Evolutionary conservation across 192 early-diverging fungal genomes (phyloP).

Genomic region (Pecoramyces ruminantium): DNA sequence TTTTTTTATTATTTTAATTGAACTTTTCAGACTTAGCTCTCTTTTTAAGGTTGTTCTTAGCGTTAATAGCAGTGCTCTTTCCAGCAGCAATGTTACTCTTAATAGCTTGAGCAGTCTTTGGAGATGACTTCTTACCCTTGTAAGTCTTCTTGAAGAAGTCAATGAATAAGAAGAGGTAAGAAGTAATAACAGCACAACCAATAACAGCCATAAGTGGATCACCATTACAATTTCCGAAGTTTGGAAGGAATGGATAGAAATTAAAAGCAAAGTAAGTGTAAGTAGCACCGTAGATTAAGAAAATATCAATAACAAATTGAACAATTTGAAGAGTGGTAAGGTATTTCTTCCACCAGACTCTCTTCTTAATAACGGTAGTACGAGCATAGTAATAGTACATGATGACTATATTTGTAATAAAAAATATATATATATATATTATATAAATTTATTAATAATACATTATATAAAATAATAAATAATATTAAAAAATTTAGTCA

Average conservation of each 20-base stretch:
- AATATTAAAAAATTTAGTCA: too few relatives aligned
- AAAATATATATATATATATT: too few relatives aligned
- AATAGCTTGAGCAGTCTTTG: not conserved
- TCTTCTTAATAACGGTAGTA: constrained; percentile 22
- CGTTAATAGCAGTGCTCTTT: not conserved
- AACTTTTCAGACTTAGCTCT: not conserved
- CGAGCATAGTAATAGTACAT: constrained; percentile 72
- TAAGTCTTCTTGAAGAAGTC: constrained; percentile 80
- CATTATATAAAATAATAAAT: too few relatives aligned
- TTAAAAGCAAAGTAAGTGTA: constrained; percentile 53
- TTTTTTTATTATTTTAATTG: not conserved
- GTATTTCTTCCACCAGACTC: constrained; percentile 83
- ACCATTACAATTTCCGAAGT: constrained; percentile 39
- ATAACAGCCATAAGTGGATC: constrained; percentile 62
- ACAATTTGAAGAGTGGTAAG: constrained; percentile 77
- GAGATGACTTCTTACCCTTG: constrained; percentile 15
- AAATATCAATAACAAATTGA: constrained; percentile 82
- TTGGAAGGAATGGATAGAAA: not conserved
- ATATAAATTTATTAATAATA: too few relatives aligned
- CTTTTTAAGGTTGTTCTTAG: not conserved
- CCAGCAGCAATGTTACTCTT: constrained; percentile 15
- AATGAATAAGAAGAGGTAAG: constrained; percentile 74
- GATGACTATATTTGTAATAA: not conserved
- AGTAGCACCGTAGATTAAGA: constrained; percentile 70
- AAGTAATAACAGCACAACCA: constrained; percentile 58